phyloP scores from a whole-genome alignment of 2,329 filamentous ascomycete species.

The Sarocladium strictum region DNA sequence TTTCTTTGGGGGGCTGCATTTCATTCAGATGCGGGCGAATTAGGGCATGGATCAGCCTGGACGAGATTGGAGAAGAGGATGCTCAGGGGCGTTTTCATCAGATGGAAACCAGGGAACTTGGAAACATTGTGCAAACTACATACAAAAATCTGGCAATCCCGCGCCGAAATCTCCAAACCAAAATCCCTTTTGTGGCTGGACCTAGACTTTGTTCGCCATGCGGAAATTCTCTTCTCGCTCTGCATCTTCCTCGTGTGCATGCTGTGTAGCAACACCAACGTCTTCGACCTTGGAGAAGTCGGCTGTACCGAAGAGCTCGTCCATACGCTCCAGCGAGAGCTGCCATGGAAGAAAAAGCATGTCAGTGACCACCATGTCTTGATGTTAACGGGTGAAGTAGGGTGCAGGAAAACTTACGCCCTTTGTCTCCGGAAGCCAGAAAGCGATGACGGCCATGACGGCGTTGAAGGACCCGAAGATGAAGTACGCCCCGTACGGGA shows the following conservation, averaged over 20 bases:
- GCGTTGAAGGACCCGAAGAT: constrained; percentile 54
- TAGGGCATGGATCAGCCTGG: too few relatives aligned
- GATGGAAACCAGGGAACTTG: too few relatives aligned
- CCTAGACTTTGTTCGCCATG: not conserved
- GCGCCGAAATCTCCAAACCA: too few relatives aligned
- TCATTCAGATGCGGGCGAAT: too few relatives aligned
- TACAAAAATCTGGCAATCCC: too few relatives aligned
- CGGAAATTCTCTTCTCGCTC: not conserved
- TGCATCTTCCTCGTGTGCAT: not conserved
- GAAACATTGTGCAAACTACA: too few relatives aligned
- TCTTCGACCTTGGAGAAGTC: constrained; percentile 13
- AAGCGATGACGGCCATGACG: constrained; percentile 45
- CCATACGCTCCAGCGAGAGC: constrained; percentile 22
- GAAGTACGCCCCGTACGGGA: constrained; percentile 43
- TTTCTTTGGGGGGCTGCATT: too few relatives aligned
- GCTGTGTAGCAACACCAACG: constrained; percentile 11
- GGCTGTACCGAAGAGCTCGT: constrained; percentile 22
- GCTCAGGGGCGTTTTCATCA: too few relatives aligned
- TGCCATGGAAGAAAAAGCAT: not conserved
- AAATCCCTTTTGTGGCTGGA: too few relatives aligned
- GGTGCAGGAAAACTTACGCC: constrained; percentile 29
- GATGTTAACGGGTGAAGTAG: not conserved
- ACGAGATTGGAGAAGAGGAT: too few relatives aligned
- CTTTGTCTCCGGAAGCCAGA: constrained; percentile 50
- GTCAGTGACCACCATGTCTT: too few relatives aligned